A percentile compares a stretch with the other conserved stretches of the same genome.
Evolutionary conservation across 768 basidiomycete genomes (phyloP).

Genomic region (Lactarius evosmus): DNA sequence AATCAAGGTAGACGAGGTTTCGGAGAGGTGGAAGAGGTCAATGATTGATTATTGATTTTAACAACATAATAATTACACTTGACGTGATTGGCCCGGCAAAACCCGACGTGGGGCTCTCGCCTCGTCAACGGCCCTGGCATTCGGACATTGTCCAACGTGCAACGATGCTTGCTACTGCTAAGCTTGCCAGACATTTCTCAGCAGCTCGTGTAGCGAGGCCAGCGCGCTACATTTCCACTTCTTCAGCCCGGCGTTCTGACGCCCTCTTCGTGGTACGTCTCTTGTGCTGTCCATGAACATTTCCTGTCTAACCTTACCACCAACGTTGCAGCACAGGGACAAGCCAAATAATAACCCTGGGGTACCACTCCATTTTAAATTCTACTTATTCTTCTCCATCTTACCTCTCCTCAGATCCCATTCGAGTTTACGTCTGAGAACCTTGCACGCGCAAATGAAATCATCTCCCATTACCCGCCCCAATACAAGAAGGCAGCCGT

Average conservation of each 20-base stretch:
- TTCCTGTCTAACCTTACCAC: slow-evolving; percentile 26
- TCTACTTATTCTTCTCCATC: not conserved
- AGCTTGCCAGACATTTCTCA: slow-evolving; percentile 17
- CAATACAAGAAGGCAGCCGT: slow-evolving; percentile 99
- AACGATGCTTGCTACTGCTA: slow-evolving; percentile 21
- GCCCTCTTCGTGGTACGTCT: slow-evolving; percentile 80
- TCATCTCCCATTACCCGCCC: slow-evolving; percentile 90
- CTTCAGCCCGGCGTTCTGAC: slow-evolving; percentile 59
- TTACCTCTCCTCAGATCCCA: slow-evolving; percentile 57
- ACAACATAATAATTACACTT: slow-evolving; percentile 1
- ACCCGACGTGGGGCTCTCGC: slow-evolving; percentile 4
- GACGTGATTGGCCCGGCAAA: slow-evolving; percentile 27
- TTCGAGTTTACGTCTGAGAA: slow-evolving; percentile 85
- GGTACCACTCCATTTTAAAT: slow-evolving; percentile 40
- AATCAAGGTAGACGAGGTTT: slow-evolving; percentile 72
- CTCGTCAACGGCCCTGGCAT: not conserved
- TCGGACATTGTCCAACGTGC: not conserved
- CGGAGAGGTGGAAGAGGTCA: slow-evolving; percentile 62
- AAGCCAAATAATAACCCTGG: slow-evolving; percentile 91
- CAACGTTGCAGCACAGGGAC: slow-evolving; percentile 76
- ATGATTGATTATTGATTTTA: slow-evolving; percentile 55
- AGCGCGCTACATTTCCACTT: slow-evolving; percentile 37
- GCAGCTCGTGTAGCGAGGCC: slow-evolving; percentile 6
- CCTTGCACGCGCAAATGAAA: slow-evolving; percentile 78
- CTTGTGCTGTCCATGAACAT: slow-evolving; percentile 13